These are phyloP conservation scores for Ophiosphaerella narmari DNA, from an alignment of 2,329 filamentous ascomycete genomes.

Conservation along the genomic window DNA sequence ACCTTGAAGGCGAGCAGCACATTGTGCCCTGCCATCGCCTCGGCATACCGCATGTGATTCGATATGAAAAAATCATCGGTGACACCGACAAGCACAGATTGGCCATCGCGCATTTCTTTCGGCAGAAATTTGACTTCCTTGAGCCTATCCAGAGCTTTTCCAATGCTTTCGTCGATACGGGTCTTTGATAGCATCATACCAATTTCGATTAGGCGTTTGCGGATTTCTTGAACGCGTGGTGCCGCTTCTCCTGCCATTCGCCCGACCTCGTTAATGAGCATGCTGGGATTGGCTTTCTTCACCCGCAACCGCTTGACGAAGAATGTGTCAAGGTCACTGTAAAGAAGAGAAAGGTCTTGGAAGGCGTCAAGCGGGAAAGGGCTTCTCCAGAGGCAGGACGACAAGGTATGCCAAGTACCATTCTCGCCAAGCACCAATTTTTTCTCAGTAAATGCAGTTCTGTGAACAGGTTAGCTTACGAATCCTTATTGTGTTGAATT, in stretches of 20 bases:
- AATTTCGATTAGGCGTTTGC: conserved; percentile 12
- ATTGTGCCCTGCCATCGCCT: conserved; percentile 5
- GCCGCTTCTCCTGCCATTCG: conserved; percentile 7
- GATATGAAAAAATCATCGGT: conserved; percentile 19
- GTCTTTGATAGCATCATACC: conserved; percentile 15
- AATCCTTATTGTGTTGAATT: no score
- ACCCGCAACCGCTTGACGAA: conserved; percentile 10
- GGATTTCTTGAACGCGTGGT: conserved; percentile 12
- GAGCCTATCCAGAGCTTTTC: conserved; percentile 10
- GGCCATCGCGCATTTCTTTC: background rate
- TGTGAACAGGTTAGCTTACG: background rate
- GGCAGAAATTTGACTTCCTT: conserved; percentile 19
- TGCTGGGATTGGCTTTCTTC: conserved; percentile 14
- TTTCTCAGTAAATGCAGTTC: conserved; percentile 7
- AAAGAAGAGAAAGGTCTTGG: conserved; percentile 11
- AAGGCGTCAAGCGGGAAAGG: conserved; percentile 14
- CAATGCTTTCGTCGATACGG: conserved; percentile 3
- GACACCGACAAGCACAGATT: conserved; percentile 7
- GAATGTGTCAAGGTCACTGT: conserved; percentile 8
- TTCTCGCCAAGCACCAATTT: conserved; percentile 9
- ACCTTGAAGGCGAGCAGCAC: conserved; percentile 21
- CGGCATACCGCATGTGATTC: conserved; percentile 19
- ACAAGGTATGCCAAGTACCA: conserved; percentile 9
- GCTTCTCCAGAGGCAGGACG: conserved; percentile 18
- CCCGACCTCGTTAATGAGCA: conserved; percentile 21